phyloP scores from a whole-genome alignment of 2,329 filamentous ascomycete genomes.

The Penicillium fuscoglaucum region DNA sequence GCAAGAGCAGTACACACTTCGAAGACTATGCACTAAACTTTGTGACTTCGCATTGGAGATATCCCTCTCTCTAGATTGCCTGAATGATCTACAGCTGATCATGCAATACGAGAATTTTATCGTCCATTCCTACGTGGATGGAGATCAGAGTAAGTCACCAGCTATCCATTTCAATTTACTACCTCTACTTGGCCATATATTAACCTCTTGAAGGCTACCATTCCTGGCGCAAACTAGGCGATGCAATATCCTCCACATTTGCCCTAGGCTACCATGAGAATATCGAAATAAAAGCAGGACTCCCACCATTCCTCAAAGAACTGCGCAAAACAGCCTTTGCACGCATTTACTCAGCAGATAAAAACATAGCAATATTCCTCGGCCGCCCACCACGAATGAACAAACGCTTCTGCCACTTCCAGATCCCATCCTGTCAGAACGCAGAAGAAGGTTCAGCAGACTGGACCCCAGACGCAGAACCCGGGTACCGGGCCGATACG shows the following conservation, averaged over 20 bases:
- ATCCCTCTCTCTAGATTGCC: conserved; percentile 32
- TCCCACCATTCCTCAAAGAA: conserved; percentile 41
- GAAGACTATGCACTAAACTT: conserved; percentile 29
- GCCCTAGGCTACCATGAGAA: conserved; percentile 51
- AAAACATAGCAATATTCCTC: conserved; percentile 51
- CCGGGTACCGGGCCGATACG: conserved; percentile 28
- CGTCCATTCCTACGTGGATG: conserved; percentile 46
- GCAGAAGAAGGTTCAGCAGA: conserved; percentile 1
- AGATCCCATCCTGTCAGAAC: conserved; percentile 27
- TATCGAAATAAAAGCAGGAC: conserved; percentile 29
- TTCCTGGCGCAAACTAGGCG: conserved; percentile 50
- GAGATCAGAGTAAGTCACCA: conserved; percentile 44
- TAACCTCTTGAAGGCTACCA: conserved; percentile 39
- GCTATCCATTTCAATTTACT: background rate
- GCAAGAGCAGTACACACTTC: conserved; percentile 28
- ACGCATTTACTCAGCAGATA: conserved; percentile 48
- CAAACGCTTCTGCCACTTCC: conserved; percentile 43
- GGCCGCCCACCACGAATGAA: conserved; percentile 50
- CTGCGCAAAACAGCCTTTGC: conserved; percentile 45
- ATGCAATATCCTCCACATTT: conserved; percentile 49
- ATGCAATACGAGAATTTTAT: conserved; percentile 52
- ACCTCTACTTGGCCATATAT: background rate
- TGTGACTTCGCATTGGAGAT: conserved; percentile 42
- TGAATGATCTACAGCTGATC: conserved; percentile 50
- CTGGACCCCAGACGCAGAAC: conserved; percentile 21